Conservation (phyloP, 2,329 filamentous ascomycete genomes). For the Eurotiales sp. region DNA sequence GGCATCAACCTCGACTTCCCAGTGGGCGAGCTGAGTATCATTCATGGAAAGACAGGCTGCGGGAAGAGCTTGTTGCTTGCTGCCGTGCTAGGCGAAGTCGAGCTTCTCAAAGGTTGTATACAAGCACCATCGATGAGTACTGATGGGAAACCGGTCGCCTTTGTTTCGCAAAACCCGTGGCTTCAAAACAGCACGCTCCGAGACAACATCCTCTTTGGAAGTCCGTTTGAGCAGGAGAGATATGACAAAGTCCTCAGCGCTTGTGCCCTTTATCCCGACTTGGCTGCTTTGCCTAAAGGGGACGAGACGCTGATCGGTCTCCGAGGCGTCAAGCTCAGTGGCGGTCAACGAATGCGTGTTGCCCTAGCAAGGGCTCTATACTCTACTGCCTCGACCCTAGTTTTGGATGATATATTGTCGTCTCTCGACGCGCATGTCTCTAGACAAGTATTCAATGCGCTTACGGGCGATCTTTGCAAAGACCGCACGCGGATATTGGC, state of each 20-base stretch:
- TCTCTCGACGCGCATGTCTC: constrained; percentile 77
- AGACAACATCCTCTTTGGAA: constrained; percentile 73
- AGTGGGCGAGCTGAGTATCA: constrained; percentile 63
- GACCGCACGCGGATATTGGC: constrained; percentile 73
- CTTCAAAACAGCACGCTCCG: constrained; percentile 76
- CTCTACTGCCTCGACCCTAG: constrained; percentile 68
- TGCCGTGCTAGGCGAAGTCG: constrained; percentile 70
- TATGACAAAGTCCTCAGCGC: constrained; percentile 68
- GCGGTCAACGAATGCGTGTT: constrained; percentile 78
- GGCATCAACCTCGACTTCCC: constrained; percentile 66
- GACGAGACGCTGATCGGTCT: constrained; percentile 77
- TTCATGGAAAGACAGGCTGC: constrained; percentile 72
- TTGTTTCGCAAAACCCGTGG: constrained; percentile 76
- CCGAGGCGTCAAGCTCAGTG: constrained; percentile 78
- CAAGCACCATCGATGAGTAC: constrained; percentile 49
- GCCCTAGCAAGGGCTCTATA: constrained; percentile 77
- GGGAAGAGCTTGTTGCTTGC: constrained; percentile 73
- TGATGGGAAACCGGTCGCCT: constrained; percentile 58
- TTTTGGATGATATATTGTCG: constrained; percentile 80
- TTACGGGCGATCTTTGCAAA: constrained; percentile 65
- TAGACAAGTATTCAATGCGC: constrained; percentile 71
- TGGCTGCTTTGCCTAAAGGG: constrained; percentile 72
- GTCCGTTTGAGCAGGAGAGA: constrained; percentile 64
- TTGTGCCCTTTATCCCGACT: constrained; percentile 70
- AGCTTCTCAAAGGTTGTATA: constrained; percentile 61